Conservation (phyloP, 2,329 filamentous ascomycete genomes). For the Elsinoe australis region DNA sequence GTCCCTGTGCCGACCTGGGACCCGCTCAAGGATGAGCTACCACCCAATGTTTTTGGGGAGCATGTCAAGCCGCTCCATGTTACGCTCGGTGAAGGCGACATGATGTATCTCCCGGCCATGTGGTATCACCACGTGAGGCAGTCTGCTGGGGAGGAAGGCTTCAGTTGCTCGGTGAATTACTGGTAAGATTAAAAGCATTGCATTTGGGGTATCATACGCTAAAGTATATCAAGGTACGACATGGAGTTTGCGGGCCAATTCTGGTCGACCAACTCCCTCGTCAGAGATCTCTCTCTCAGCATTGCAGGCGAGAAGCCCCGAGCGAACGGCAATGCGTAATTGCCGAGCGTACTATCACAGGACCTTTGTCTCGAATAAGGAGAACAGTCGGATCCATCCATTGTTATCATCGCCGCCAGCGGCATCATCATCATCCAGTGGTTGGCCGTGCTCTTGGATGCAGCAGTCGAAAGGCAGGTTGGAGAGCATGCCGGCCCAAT, state of each 20-base stretch:
- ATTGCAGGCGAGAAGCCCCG: conserved; percentile 30
- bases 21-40: conserved; percentile 50
- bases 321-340: no score
- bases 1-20: conserved; percentile 71
- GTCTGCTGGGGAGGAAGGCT: conserved; percentile 57
- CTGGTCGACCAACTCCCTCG: conserved; percentile 54
- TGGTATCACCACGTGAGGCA: conserved; percentile 84
- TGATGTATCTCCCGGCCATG: conserved; percentile 73
- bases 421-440: conserved; percentile 28
- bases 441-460: conserved; percentile 37
- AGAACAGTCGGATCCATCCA: conserved; percentile 30
- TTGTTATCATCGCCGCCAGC: conserved; percentile 23
- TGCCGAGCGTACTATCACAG: conserved; percentile 7
- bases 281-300: conserved; percentile 24
- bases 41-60: conserved; percentile 51
- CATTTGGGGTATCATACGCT: conserved; percentile 8
- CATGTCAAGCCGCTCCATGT: conserved; percentile 57
- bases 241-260: conserved; percentile 67
- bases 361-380: conserved; percentile 27
- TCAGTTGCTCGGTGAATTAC: conserved; percentile 75
- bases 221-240: conserved; percentile 54
- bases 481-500: conserved; percentile 22
- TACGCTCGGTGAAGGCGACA: conserved; percentile 63
- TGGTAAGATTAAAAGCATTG: conserved; percentile 45
- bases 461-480: conserved; percentile 42